Percentiles rank a stretch among this genome's conserved stretches.
Evolutionary conservation across 768 basidiomycete genomes (phyloP).

Genomic region (Mycena crocata): DNA sequence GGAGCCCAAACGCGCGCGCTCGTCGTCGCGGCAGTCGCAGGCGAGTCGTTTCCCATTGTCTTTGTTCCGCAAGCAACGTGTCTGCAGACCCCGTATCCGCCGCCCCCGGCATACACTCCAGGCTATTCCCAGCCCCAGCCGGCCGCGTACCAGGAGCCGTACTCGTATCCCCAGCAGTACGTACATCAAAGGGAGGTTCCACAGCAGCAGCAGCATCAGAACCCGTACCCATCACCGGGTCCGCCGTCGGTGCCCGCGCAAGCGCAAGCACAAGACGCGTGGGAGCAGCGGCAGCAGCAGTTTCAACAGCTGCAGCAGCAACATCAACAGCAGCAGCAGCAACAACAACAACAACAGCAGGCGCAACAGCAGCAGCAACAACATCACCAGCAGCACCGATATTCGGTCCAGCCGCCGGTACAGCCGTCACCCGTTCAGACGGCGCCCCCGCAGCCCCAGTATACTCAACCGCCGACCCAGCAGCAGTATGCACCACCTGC

Average conservation of each 20-base stretch:
- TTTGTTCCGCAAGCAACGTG: slow-evolving; percentile 20
- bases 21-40: slow-evolving; percentile 31
- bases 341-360: slow-evolving; percentile 9
- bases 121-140: slow-evolving; percentile 20
- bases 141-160: slow-evolving; percentile 13
- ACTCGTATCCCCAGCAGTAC: slow-evolving; percentile 19
- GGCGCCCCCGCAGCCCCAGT: background rate
- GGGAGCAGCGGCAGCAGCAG: slow-evolving; percentile 50
- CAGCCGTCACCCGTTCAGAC: too few relatives aligned
- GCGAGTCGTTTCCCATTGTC: slow-evolving; percentile 8
- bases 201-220: slow-evolving; percentile 51
- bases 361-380: slow-evolving; percentile 20
- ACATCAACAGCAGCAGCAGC: slow-evolving; percentile 45
- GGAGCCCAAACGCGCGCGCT: slow-evolving; percentile 17
- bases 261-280: slow-evolving; percentile 53
- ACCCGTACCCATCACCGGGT: slow-evolving; percentile 59
- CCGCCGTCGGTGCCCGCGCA: slow-evolving; percentile 55
- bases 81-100: slow-evolving; percentile 13
- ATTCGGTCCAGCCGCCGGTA: background rate
- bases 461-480: slow-evolving; percentile 7
- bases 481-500: slow-evolving; percentile 18
- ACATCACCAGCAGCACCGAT: background rate
- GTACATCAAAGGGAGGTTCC: slow-evolving; percentile 34
- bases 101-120: slow-evolving; percentile 15
- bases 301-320: slow-evolving; percentile 42